Evolutionary conservation across 108 stramenopile species (phyloP).

Genomic region (Nitzschia putrida): DNA sequence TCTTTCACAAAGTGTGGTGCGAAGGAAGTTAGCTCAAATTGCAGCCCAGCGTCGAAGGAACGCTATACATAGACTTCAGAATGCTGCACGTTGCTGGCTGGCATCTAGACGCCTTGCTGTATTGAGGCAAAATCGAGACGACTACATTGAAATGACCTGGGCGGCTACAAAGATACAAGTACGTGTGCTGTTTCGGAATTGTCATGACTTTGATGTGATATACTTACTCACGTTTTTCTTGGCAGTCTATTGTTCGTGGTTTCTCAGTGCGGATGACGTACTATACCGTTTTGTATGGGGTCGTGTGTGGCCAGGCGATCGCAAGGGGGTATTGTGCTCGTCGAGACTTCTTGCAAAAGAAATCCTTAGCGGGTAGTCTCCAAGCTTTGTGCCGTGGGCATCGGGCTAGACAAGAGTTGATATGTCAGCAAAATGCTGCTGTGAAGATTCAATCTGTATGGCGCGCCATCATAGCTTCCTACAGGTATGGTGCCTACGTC

Average conservation of each 20-base stretch:
- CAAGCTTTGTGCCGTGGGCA: conserved; percentile 26
- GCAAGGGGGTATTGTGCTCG: too few species aligned
- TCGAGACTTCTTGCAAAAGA: background rate
- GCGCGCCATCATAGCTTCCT: conserved; percentile 35
- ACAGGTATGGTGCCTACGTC: conserved; percentile 40
- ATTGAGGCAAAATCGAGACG: background rate
- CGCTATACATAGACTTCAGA: conserved; percentile 1
- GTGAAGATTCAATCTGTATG: conserved; percentile 49
- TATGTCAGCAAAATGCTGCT: conserved; percentile 5
- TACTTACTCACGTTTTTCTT: too few species aligned
- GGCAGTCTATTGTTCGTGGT: too few species aligned
- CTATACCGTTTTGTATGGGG: too few species aligned
- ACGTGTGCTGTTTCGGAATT: background rate
- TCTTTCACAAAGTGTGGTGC: conserved; percentile 37
- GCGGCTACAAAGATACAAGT: conserved; percentile 3
- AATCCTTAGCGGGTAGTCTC: conserved; percentile 22
- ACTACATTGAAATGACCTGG: background rate
- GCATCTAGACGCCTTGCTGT: background rate
- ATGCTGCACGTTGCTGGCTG: conserved; percentile 1
- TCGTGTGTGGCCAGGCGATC: too few species aligned
- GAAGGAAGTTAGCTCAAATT: conserved; percentile 36
- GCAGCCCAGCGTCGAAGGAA: background rate
- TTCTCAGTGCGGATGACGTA: too few species aligned
- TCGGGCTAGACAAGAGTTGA: background rate
- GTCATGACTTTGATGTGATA: too few species aligned